These are phyloP conservation scores for Fusarium lyarnte DNA, from an alignment of 2,329 filamentous ascomycete genomes.

Conservation along the genomic window DNA sequence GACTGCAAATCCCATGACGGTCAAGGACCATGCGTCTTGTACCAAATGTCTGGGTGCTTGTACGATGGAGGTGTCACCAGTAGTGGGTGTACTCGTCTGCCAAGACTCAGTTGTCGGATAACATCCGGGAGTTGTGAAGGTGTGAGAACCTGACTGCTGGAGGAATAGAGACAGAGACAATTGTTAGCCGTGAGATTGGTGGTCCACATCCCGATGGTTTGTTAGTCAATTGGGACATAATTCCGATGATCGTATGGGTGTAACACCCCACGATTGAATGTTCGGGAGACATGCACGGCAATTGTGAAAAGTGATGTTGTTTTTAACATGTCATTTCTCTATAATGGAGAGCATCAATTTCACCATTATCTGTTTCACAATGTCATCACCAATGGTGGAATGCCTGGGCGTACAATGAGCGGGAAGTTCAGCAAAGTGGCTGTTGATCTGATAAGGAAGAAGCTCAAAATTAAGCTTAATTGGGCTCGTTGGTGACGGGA, in stretches of 20 bases:
- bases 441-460: neutral
- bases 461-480: slow-evolving; percentile 33
- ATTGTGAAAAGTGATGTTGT: neutral
- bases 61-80: neutral
- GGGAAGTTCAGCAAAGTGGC: neutral
- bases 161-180: neutral
- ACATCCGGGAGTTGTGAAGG: neutral
- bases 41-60: neutral
- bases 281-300: slow-evolving; percentile 26
- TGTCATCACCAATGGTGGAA: neutral
- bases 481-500: neutral
- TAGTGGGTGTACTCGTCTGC: slow-evolving; percentile 11
- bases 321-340: neutral
- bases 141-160: neutral
- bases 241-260: slow-evolving; percentile 15
- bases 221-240: slow-evolving; percentile 1
- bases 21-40: neutral
- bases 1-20: slow-evolving; percentile 21
- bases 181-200: neutral
- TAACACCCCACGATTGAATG: slow-evolving; percentile 13
- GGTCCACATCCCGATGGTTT: slow-evolving; percentile 12
- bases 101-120: neutral
- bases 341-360: neutral
- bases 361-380: neutral
- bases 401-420: neutral